These are phyloP conservation scores for Clavispora santaluciae DNA, from an alignment of 805 yeast genomes.

Conservation along the genomic window DNA sequence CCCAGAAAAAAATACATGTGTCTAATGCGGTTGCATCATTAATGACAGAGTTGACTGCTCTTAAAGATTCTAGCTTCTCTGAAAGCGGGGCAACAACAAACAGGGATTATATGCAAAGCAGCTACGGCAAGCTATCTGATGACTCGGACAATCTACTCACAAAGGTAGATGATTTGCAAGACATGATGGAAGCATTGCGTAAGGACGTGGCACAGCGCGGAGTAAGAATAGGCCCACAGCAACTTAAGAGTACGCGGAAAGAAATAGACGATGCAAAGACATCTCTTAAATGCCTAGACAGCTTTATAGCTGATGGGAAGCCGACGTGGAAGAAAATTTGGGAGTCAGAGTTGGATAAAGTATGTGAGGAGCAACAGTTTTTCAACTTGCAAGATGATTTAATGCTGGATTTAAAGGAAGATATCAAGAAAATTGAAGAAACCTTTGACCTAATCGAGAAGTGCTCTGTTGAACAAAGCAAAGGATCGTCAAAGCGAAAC, in stretches of 20 bases:
- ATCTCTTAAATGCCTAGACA: slow-evolving; percentile 50
- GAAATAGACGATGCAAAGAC: slow-evolving; percentile 58
- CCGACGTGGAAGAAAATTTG: slow-evolving; percentile 86
- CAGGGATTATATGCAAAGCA: slow-evolving; percentile 65
- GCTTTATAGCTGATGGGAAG: slow-evolving; percentile 63
- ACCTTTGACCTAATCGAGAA: slow-evolving; percentile 78
- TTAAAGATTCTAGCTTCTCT: slow-evolving; percentile 37
- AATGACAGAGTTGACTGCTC: neutral
- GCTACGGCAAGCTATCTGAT: slow-evolving; percentile 66
- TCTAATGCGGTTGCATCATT: neutral
- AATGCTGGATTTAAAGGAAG: slow-evolving; percentile 73
- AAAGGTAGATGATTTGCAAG: slow-evolving; percentile 86
- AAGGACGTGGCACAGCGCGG: slow-evolving; percentile 92
- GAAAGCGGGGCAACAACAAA: slow-evolving; percentile 30
- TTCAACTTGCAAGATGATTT: slow-evolving; percentile 86
- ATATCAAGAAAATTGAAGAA: slow-evolving; percentile 71
- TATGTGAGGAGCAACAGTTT: slow-evolving; percentile 92
- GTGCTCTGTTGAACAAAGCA: slow-evolving; percentile 73
- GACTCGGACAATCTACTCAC: slow-evolving; percentile 74
- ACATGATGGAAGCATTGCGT: slow-evolving; percentile 80
- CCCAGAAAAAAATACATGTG: slow-evolving; percentile 4
- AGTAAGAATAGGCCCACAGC: slow-evolving; percentile 72
- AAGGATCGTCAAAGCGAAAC: slow-evolving; percentile 44
- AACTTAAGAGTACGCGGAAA: slow-evolving; percentile 57
- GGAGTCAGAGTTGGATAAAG: slow-evolving; percentile 85